These are phyloP conservation scores for Candida ulmi DNA, from an alignment of 805 yeast species.

Conservation along the genomic window DNA sequence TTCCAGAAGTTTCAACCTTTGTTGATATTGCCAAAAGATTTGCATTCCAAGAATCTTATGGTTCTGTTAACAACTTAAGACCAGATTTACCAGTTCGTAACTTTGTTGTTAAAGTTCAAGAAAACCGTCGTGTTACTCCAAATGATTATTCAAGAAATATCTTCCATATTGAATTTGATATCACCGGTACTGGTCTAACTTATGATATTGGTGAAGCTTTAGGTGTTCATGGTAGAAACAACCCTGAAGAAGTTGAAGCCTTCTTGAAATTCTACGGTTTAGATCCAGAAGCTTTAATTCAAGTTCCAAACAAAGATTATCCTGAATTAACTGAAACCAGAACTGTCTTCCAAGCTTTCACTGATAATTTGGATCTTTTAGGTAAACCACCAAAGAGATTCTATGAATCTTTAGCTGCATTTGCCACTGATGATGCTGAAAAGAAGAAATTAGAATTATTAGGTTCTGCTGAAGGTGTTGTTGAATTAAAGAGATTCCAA, in stretches of 20 bases:
- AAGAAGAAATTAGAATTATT: conserved; percentile 54
- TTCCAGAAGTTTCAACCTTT: conserved; percentile 35
- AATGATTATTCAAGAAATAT: conserved; percentile 85
- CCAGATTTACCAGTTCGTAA: conserved; percentile 87
- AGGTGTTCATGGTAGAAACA: conserved; percentile 90
- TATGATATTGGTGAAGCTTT: conserved; percentile 96
- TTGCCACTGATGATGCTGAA: conserved; percentile 65
- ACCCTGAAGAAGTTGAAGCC: conserved; percentile 52
- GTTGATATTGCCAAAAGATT: conserved; percentile 61
- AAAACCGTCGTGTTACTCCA: conserved; percentile 90
- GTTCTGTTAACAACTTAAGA: conserved; percentile 53
- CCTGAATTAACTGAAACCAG: conserved; percentile 55
- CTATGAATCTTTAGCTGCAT: conserved; percentile 75
- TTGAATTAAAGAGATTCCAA: conserved; percentile 73
- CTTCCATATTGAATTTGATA: conserved; percentile 93
- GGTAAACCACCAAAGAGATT: conserved; percentile 96
- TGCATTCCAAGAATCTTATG: conserved; percentile 78
- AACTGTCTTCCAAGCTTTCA: conserved; percentile 75
- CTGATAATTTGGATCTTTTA: conserved; percentile 78
- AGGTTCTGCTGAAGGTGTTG: conserved; percentile 78
- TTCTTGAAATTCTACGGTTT: conserved; percentile 72
- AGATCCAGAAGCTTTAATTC: conserved; percentile 60
- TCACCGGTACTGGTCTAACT: conserved; percentile 82
- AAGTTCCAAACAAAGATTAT: conserved; percentile 66
- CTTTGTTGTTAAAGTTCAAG: conserved; percentile 84